These are phyloP conservation scores for Ogataea nitratoaversa DNA, from an alignment of 805 yeast species.

Conservation along the genomic window DNA sequence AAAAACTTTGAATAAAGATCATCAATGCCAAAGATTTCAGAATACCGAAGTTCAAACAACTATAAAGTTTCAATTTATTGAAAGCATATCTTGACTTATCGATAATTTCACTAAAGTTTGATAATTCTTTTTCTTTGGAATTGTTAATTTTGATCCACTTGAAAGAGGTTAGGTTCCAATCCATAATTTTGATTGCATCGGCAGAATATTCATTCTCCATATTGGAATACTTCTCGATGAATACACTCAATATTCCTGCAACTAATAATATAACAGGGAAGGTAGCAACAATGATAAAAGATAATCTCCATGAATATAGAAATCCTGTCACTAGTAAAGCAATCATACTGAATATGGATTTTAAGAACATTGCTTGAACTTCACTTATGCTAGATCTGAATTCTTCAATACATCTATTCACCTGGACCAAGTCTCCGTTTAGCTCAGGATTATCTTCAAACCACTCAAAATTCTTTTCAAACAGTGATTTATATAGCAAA, in stretches of 20 bases:
- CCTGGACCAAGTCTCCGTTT: conserved; percentile 61
- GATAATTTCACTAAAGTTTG: conserved; percentile 35
- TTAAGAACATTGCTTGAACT: conserved; percentile 53
- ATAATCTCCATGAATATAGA: conserved; percentile 78
- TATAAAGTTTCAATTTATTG: conserved; percentile 40
- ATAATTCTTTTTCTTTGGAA: conserved; percentile 50
- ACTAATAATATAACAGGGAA: conserved; percentile 60
- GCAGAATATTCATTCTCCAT: conserved; percentile 56
- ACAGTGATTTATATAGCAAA: conserved; percentile 38
- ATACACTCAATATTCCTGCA: conserved; percentile 46
- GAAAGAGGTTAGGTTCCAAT: conserved; percentile 66
- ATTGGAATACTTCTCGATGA: conserved; percentile 45
- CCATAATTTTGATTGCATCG: conserved; percentile 53
- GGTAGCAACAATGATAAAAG: conserved; percentile 70
- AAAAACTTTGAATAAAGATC: conserved; percentile 88
- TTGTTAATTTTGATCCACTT: conserved; percentile 57
- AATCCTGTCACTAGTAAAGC: conserved; percentile 63
- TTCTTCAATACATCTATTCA: conserved; percentile 73
- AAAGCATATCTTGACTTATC: conserved; percentile 34
- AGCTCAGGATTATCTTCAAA: conserved; percentile 52
- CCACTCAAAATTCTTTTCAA: conserved; percentile 53
- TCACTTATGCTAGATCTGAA: conserved; percentile 64
- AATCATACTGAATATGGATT: conserved; percentile 47
- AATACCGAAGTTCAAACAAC: conserved; percentile 52
- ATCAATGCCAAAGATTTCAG: conserved; percentile 55